Evolutionary conservation across 2,329 filamentous ascomycete species (phyloP), one percentile per base, ranked within the genome.

Genomic region (Tolypocladium tropicale): DNA sequence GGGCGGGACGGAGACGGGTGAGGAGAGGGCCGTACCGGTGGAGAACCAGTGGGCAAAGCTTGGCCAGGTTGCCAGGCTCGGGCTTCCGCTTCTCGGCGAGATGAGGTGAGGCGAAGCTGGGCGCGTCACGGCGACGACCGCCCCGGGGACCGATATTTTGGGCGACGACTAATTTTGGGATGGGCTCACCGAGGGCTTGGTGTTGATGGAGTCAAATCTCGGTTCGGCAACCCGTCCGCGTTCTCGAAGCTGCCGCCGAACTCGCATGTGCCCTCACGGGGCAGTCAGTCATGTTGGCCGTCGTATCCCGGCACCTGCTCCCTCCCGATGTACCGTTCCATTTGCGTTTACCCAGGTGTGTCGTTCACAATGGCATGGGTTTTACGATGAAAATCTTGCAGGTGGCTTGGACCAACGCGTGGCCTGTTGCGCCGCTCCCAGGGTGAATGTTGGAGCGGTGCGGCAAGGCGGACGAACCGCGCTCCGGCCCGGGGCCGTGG

Each of bases 1-100:
- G 46, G 46, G n/a, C 46, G 46, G 46, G 46, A n/a, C 25, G 7
- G 46, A 25, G 16, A 11, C 53, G 23, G 33, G 25, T 34, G 21
- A 55, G 48, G 46, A 54, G 57, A 58, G 56, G 57, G 57, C 54
- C 56, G 56, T 54, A 56, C 55, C 57, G 57, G 57, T 56, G 57
- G 55, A 49, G 54, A 18, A 46, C 11, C 14, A 46, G 43, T 46
- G 43, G 43, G 14, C 7, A 28, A 28, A 28, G 43, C 30, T 52
- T n/a, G 33, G 32, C 43, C 50, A 37, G 50, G 32, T 37, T 52
- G n/a, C n/a, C 21, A 34, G 12, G 7, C 50, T 21, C 34, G 6
- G n/a, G n/a, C n/a, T n/a, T 34, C 33, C 37, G 43, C 18, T 48
- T 14, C 1, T 16, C 12, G 36, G 33, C 11, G 51, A 52, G 36